A percentile compares a stretch with the other conserved stretches of the same genome.
These are phyloP conservation scores for Orobanche coerulescens DNA, from an alignment of 257 asterid species.

Conservation along the genomic window DNA sequence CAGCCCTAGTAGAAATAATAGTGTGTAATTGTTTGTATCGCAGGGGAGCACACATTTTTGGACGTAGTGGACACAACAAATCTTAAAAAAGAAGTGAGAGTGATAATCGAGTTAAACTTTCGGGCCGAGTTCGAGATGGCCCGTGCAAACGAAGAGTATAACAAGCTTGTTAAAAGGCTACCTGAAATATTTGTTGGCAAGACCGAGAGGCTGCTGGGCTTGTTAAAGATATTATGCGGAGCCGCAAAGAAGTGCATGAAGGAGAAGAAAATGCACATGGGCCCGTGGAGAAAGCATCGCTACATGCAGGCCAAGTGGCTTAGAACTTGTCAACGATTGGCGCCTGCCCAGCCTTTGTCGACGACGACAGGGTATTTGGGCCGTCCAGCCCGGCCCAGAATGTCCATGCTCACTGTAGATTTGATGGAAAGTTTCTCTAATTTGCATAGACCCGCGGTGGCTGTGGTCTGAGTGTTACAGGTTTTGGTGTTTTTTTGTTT, in stretches of 20 bases:
- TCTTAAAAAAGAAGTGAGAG: slow-evolving; percentile 48
- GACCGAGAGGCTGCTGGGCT: slow-evolving; percentile 48
- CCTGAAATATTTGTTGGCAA: slow-evolving; percentile 76
- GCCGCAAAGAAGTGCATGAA: slow-evolving; percentile 84
- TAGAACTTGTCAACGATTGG: slow-evolving; percentile 33
- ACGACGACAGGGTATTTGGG: slow-evolving; percentile 28
- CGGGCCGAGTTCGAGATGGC: slow-evolving; percentile 82
- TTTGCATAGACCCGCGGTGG: slow-evolving; percentile 47
- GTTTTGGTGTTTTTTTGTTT: background rate
- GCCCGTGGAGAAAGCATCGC: slow-evolving; percentile 83
- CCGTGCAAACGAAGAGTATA: slow-evolving; percentile 67
- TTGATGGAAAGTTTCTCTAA: slow-evolving; percentile 46
- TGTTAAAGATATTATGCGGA: slow-evolving; percentile 57
- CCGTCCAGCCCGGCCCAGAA: slow-evolving; percentile 41
- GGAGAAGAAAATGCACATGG: slow-evolving; percentile 86
- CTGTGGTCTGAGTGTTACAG: slow-evolving; percentile 43
- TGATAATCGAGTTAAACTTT: slow-evolving; percentile 62
- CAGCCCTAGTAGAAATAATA: too few species aligned
- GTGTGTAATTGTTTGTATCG: too few species aligned
- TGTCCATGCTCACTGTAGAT: slow-evolving; percentile 62
- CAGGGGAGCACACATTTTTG: slow-evolving; percentile 83
- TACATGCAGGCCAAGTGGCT: slow-evolving; percentile 98
- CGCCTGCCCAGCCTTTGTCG: slow-evolving; percentile 26
- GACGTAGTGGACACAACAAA: slow-evolving; percentile 68
- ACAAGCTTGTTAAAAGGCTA: slow-evolving; percentile 38